Evolutionary conservation across 2,329 filamentous ascomycete species (phyloP).

Genomic region (Pseudogymnoascus sp.): DNA sequence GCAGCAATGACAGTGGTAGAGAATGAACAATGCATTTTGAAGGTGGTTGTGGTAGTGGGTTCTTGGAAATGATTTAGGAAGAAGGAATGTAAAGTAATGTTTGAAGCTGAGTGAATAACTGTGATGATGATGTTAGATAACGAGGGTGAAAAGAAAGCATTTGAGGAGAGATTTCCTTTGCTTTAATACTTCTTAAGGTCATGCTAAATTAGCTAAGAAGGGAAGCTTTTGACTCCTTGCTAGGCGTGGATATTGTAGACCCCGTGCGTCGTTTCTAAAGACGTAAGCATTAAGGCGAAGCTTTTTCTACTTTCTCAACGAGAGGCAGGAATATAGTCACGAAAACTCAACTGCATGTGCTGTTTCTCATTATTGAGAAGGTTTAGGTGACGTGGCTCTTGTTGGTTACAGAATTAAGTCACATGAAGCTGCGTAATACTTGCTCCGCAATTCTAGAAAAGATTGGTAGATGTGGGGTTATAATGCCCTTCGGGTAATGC

Average conservation of each 20-base stretch:
- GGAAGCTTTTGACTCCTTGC: not conserved
- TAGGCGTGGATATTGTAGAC: not conserved
- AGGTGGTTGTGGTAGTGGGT: not conserved
- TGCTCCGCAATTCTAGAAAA: not conserved
- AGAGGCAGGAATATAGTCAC: not conserved
- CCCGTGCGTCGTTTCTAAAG: not conserved
- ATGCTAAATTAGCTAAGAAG: not conserved
- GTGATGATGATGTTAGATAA: not conserved
- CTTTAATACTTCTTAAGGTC: not conserved
- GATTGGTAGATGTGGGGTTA: not conserved
- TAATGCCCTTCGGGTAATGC: not conserved
- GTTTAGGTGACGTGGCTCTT: not conserved
- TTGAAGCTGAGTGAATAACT: not conserved
- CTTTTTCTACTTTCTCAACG: not conserved
- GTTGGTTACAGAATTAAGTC: not conserved
- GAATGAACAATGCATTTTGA: slow-evolving; percentile 6
- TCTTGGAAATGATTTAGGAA: not conserved
- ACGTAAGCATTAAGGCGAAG: not conserved
- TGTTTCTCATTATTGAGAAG: not conserved
- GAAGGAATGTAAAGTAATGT: not conserved
- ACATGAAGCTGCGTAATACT: not conserved
- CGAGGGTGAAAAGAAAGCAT: not conserved
- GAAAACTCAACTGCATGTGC: not conserved
- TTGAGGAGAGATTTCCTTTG: not conserved
- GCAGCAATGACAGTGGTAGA: not conserved